phyloP scores from a whole-genome alignment of 768 basidiomycete genomes.

The Mycena polygramma region DNA sequence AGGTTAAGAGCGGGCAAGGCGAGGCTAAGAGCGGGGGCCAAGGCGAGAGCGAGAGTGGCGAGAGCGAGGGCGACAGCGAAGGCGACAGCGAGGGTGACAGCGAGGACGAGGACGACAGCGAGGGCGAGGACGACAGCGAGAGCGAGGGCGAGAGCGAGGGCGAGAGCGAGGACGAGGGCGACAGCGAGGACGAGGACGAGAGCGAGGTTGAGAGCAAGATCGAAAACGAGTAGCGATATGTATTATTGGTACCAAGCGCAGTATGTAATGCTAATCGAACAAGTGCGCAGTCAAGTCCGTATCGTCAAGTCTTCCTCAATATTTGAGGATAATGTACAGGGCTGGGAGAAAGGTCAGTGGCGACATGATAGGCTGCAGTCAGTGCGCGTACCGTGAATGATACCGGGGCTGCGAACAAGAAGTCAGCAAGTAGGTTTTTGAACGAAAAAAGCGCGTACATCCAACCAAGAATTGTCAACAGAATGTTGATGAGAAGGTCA shows the following conservation, averaged over 20 bases:
- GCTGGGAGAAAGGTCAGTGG: slow-evolving; percentile 55
- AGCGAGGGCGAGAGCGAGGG: slow-evolving; percentile 70
- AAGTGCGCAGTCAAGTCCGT: too few species aligned
- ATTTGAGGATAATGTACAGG: slow-evolving; percentile 86
- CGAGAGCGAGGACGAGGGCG: slow-evolving; percentile 33
- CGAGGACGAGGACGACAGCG: too few species aligned
- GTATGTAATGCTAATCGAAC: too few species aligned
- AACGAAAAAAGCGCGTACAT: slow-evolving; percentile 61
- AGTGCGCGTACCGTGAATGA: slow-evolving; percentile 70
- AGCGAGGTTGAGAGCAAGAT: neutral
- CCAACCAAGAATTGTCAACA: slow-evolving; percentile 83
- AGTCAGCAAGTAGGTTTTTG: slow-evolving; percentile 4
- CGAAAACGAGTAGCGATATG: neutral
- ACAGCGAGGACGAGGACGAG: neutral
- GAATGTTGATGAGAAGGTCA: slow-evolving; percentile 85
- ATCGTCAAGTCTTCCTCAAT: slow-evolving; percentile 54
- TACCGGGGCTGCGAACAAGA: slow-evolving; percentile 69
- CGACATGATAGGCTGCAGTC: slow-evolving; percentile 18
- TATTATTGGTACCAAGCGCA: neutral
- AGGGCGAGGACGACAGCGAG: too few species aligned
- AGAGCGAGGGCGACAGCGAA: neutral
- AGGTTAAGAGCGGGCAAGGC: too few species aligned
- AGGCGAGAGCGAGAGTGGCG: neutral
- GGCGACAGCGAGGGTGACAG: too few species aligned
- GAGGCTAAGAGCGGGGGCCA: too few species aligned